phyloP scores from a whole-genome alignment of 1,284 basidiomycete species.

The Malassezia psittaci region DNA sequence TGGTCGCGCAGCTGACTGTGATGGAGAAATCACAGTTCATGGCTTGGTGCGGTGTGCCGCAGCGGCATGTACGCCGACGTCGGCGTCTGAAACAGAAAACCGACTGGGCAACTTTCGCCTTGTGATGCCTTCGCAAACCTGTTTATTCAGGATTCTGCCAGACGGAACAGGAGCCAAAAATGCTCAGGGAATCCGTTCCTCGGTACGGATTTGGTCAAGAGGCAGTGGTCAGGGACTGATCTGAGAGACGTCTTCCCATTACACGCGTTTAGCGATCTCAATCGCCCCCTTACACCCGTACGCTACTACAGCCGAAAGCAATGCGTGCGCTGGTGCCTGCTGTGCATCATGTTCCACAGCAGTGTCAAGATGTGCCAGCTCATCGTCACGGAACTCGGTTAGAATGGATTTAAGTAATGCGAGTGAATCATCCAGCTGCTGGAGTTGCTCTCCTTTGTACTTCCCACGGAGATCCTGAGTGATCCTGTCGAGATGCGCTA shows the following conservation, averaged over 20 bases:
- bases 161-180: conserved; percentile 13
- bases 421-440: conserved; percentile 9
- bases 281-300: conserved; percentile 81
- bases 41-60: conserved; percentile 1
- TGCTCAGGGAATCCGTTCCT: conserved; percentile 8
- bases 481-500: conserved; percentile 27
- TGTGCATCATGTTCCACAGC: conserved; percentile 83
- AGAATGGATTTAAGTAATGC: conserved; percentile 65
- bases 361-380: conserved; percentile 83
- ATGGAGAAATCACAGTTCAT: conserved; percentile 12
- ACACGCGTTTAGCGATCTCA: conserved; percentile 71
- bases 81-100: background rate
- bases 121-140: conserved; percentile 3
- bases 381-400: conserved; percentile 81
- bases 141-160: conserved; percentile 9
- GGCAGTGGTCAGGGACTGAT: conserved; percentile 9
- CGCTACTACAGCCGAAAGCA: conserved; percentile 74
- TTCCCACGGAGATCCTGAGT: conserved; percentile 13
- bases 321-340: conserved; percentile 78
- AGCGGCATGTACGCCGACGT: background rate
- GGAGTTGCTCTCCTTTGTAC: background rate
- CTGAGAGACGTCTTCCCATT: background rate
- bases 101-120: conserved; percentile 1
- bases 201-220: conserved; percentile 12
- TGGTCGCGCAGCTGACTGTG: conserved; percentile 17